Evolutionary conservation across 352 stramenopile genomes (phyloP).

Genomic region (Phytophthora vignae): DNA sequence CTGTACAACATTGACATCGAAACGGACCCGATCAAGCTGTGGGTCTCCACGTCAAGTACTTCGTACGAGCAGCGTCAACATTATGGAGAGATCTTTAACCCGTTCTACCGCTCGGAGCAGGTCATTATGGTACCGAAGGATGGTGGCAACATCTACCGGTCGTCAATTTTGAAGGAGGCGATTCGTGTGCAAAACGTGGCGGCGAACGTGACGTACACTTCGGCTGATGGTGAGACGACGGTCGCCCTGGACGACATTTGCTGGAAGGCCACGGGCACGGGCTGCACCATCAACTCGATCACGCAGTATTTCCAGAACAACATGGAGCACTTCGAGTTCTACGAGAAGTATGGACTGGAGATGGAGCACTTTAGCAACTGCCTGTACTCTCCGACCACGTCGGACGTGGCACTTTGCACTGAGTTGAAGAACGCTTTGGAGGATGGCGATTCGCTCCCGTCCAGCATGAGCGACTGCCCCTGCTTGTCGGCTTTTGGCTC

Average conservation of each 20-base stretch:
- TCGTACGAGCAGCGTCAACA: constrained; percentile 66
- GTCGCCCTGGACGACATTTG: constrained; percentile 66
- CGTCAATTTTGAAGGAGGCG: constrained; percentile 57
- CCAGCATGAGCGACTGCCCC: constrained; percentile 68
- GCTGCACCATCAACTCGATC: constrained; percentile 64
- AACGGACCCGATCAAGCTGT: constrained; percentile 71
- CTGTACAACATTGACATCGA: constrained; percentile 63
- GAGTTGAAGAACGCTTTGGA: constrained; percentile 45
- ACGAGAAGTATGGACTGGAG: constrained; percentile 55
- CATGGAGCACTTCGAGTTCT: constrained; percentile 67
- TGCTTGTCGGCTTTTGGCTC: constrained; percentile 69
- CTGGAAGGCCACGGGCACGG: constrained; percentile 70
- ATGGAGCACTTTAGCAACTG: constrained; percentile 71
- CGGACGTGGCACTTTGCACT: constrained; percentile 58
- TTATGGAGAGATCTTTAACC: constrained; percentile 70
- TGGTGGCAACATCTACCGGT: constrained; percentile 60
- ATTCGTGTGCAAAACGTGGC: constrained; percentile 60
- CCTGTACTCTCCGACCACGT: constrained; percentile 61
- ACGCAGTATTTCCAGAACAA: constrained; percentile 79
- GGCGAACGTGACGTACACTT: constrained; percentile 48
- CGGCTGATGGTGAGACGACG: constrained; percentile 26
- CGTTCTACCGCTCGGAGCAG: constrained; percentile 77
- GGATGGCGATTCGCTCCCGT: constrained; percentile 48
- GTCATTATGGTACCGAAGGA: constrained; percentile 74
- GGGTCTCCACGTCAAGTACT: constrained; percentile 64